Evolutionary conservation across 495 filamentous ascomycete species (phyloP).

Genomic region (Penicillium roqueforti): DNA sequence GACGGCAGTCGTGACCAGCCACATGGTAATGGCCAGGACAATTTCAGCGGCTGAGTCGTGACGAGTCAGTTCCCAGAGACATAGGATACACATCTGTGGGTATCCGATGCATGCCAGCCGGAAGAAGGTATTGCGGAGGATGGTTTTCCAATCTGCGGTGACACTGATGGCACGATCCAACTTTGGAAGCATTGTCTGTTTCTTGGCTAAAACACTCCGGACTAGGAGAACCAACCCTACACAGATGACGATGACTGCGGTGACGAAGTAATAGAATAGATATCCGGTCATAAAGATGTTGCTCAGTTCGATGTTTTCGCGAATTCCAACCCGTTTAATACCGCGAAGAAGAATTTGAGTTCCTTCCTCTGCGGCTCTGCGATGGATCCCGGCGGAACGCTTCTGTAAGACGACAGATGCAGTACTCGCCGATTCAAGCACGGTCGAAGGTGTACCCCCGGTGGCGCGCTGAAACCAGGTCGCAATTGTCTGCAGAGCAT

Average conservation of each 20-base stretch:
- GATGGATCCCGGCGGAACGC: conserved; percentile 48
- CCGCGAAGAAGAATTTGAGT: conserved; percentile 69
- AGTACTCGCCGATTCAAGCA: conserved; percentile 65
- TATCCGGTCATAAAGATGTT: conserved; percentile 94
- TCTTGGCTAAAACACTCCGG: conserved; percentile 59
- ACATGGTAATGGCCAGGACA: conserved; percentile 82
- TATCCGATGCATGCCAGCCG: conserved; percentile 84
- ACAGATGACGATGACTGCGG: conserved; percentile 63
- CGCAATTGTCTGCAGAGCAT: conserved; percentile 78
- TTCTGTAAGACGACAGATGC: conserved; percentile 84
- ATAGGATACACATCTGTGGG: conserved; percentile 85
- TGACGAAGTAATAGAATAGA: conserved; percentile 82
- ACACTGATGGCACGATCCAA: conserved; percentile 65
- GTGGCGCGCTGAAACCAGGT: conserved; percentile 97
- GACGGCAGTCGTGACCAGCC: conserved; percentile 73
- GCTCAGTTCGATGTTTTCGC: conserved; percentile 73
- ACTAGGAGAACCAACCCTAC: conserved; percentile 79
- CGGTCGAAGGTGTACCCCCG: conserved; percentile 74
- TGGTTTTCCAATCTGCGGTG: conserved; percentile 79
- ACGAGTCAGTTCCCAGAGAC: conserved; percentile 87
- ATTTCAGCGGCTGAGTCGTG: conserved; percentile 83
- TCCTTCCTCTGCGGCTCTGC: conserved; percentile 38
- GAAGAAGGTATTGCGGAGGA: conserved; percentile 88
- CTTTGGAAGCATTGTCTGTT: conserved; percentile 70
- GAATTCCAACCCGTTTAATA: conserved; percentile 85